phyloP scores from a whole-genome alignment of 352 stramenopile species.

The Stramenopiles sp. region DNA sequence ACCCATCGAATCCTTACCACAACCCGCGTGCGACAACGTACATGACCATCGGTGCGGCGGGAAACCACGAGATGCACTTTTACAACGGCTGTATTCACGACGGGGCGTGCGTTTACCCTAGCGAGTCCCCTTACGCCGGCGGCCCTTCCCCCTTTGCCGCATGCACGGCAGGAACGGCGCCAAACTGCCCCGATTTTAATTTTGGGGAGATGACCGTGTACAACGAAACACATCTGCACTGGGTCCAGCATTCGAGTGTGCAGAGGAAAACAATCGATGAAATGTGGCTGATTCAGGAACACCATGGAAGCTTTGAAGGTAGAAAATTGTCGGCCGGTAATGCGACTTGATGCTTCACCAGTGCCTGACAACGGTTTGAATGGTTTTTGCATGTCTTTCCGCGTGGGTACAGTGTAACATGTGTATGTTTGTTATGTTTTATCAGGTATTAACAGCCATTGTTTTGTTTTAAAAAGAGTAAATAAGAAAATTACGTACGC shows the following conservation, averaged over 20 bases:
- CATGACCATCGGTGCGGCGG: conserved; percentile 61
- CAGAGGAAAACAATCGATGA: conserved; percentile 59
- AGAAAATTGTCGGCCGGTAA: too few relatives aligned
- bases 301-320: conserved; percentile 65
- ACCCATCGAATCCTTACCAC: conserved; percentile 6
- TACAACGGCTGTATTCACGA: conserved; percentile 24
- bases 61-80: conserved; percentile 23
- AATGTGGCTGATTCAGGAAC: conserved; percentile 62
- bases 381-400: too few relatives aligned
- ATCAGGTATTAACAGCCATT: too few relatives aligned
- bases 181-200: conserved; percentile 30
- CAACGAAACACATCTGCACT: conserved; percentile 63
- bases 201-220: conserved; percentile 52
- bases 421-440: too few relatives aligned
- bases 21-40: conserved; percentile 61
- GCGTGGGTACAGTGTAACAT: too few relatives aligned
- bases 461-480: too few relatives aligned
- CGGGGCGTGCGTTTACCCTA: conserved; percentile 43
- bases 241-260: conserved; percentile 50
- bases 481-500: too few relatives aligned
- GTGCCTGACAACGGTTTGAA: too few relatives aligned
- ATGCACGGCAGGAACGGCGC: conserved; percentile 54
- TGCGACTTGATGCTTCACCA: too few relatives aligned
- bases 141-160: conserved; percentile 34
- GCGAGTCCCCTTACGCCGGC: conserved; percentile 47